Evolutionary conservation across 768 basidiomycete genomes (phyloP), one percentile per base, ranked within the genome.

Genomic region (Lepiota venenata): DNA sequence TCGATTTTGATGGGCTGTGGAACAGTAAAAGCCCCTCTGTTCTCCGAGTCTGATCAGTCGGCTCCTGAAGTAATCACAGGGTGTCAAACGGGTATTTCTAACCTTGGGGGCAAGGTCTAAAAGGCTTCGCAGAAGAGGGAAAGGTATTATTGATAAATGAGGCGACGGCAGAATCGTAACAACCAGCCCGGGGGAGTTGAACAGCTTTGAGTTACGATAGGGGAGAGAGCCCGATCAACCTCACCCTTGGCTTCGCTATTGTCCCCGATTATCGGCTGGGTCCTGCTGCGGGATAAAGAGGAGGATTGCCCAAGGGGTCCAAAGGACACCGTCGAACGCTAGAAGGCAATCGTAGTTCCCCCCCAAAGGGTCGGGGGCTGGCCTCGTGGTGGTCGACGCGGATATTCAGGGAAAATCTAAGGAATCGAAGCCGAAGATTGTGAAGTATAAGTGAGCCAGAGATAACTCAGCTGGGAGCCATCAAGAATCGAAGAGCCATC

Each of bases 341-440:
- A 52, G 43, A 52, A 52, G 51, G 44, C 22, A 52, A 52, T 52
- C 36, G 42, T 29, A 37, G 32, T 32, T 52, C 36, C 32, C 50
- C 43, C 41, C 35, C 41, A 43, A 32, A 52, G 50, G 50, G 10
- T 25, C 21, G 32, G 21, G 27, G 22, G 12, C 41, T 8, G 50
- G 18, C 41, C 27, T 41, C 27, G 40, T 40, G 49, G 27, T 29
- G 11, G 10, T 20, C 36, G 36, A 49, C 47, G 38, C 20, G 35
- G 22, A 10, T 45, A 14, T 18, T 37, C 35, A 22, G 36, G 37
- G 50, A 51, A 52, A 47, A 52, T 56, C 50, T 37, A 20, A 32
- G 32, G 47, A 57, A 57, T 57, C 50, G 51, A 52, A 52, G 51
- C 25, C 32, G 44, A 52, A 57, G 56, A 20, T 21, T 37, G 48